These are phyloP conservation scores for Phytopythium cucurbitacearum DNA, from an alignment of 352 stramenopile species.

Conservation along the genomic window DNA sequence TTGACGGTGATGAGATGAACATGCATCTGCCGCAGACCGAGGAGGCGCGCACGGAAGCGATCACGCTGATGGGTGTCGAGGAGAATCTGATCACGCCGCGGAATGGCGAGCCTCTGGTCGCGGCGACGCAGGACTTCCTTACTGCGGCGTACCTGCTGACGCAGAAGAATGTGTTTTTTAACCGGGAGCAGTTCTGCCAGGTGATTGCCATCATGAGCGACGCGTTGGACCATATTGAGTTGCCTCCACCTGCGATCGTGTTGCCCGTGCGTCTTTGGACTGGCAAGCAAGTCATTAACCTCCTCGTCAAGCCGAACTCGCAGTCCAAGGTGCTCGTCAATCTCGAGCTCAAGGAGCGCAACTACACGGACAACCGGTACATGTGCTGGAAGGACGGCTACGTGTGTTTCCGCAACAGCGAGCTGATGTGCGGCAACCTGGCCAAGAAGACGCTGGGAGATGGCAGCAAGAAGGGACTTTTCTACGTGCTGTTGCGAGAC, in stretches of 20 bases:
- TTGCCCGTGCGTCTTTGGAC: conserved; percentile 93
- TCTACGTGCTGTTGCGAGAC: conserved; percentile 98
- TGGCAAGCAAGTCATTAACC: conserved; percentile 96
- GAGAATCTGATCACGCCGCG: conserved; percentile 97
- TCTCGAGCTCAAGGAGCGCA: conserved; percentile 93
- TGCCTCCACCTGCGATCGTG: conserved; percentile 72
- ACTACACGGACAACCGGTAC: conserved; percentile 93
- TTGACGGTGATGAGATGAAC: conserved; percentile 99
- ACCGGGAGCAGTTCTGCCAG: conserved; percentile 94
- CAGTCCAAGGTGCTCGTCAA: conserved; percentile 80
- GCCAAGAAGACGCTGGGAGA: conserved; percentile 98
- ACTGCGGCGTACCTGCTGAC: conserved; percentile 98
- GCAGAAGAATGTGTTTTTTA: conserved; percentile 98
- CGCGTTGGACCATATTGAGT: conserved; percentile 92
- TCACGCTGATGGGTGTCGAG: conserved; percentile 96
- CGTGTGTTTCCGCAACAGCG: conserved; percentile 95
- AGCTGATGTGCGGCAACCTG: conserved; percentile 97
- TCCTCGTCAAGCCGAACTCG: conserved; percentile 88
- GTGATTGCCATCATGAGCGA: conserved; percentile 95
- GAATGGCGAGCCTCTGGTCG: conserved; percentile 98
- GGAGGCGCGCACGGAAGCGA: conserved; percentile 96
- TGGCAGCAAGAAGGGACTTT: conserved; percentile 97
- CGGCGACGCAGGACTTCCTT: conserved; percentile 99
- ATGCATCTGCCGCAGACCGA: conserved; percentile 99
- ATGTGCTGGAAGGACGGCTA: conserved; percentile 99